Evolutionary conservation across 352 stramenopile species (phyloP).

Genomic region (Aphanomyces stellatus): DNA sequence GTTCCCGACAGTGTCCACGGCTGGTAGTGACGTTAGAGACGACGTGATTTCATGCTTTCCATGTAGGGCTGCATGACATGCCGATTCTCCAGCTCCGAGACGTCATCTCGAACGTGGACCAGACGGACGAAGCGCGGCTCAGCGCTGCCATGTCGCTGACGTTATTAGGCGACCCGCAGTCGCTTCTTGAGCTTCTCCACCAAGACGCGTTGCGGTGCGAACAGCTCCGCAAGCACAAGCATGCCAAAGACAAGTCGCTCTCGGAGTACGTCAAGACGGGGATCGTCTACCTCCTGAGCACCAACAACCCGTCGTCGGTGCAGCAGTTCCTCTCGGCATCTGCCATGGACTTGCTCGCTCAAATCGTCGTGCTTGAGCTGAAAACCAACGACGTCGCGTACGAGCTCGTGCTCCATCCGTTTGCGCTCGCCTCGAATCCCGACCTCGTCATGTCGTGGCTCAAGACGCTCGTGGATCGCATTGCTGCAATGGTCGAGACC

Average conservation of each 20-base stretch:
- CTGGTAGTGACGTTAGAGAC: not conserved
- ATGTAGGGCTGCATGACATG: not conserved
- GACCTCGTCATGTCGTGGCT: constrained; percentile 62
- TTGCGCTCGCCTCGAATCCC: constrained; percentile 55
- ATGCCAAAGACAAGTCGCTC: constrained; percentile 10
- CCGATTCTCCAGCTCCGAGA: constrained; percentile 5
- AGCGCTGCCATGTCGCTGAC: not conserved
- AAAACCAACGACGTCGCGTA: constrained; percentile 76
- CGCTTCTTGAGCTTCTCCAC: not conserved
- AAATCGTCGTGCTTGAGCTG: constrained; percentile 69
- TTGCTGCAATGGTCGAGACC: constrained; percentile 63
- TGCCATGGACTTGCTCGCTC: constrained; percentile 72
- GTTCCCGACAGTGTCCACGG: not conserved
- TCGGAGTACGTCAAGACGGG: not conserved
- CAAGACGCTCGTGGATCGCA: constrained; percentile 63
- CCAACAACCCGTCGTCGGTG: not conserved
- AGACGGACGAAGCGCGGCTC: not conserved
- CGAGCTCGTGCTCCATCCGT: constrained; percentile 71
- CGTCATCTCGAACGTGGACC: not conserved
- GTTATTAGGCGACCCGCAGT: not conserved
- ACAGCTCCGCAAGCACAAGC: not conserved
- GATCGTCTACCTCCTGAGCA: not conserved
- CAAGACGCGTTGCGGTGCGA: not conserved
- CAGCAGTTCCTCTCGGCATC: constrained; percentile 17
- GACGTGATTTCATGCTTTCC: not conserved